phyloP scores from a whole-genome alignment of 2,329 filamentous ascomycete genomes.

The Xylaria sp. region DNA sequence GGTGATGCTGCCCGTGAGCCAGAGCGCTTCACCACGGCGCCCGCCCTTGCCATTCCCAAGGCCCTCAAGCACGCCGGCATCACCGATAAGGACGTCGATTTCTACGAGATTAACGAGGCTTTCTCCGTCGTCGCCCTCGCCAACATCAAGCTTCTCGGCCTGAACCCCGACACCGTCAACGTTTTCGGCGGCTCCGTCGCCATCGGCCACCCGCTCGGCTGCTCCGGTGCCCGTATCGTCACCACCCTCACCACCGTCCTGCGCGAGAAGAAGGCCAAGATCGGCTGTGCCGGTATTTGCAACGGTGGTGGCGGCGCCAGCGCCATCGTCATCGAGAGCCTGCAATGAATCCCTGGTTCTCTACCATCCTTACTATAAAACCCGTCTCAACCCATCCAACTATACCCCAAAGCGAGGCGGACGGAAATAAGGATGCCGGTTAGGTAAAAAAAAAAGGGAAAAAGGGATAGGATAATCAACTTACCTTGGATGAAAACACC shows the following conservation, averaged over 20 bases:
- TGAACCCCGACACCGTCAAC: slow-evolving; percentile 89
- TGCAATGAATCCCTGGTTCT: slow-evolving; percentile 46
- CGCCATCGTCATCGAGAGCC: slow-evolving; percentile 86
- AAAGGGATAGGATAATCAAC: background rate
- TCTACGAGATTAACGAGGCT: slow-evolving; percentile 99
- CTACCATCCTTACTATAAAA: slow-evolving; percentile 29
- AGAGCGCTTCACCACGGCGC: slow-evolving; percentile 94
- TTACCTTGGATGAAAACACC: background rate
- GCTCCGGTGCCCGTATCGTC: slow-evolving; percentile 92
- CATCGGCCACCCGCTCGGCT: slow-evolving; percentile 93
- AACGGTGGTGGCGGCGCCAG: slow-evolving; percentile 97
- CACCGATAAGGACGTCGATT: slow-evolving; percentile 80
- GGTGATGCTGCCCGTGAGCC: slow-evolving; percentile 92
- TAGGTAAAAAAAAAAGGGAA: slow-evolving; percentile 15
- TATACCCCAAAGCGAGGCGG: slow-evolving; percentile 6
- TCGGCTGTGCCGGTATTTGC: slow-evolving; percentile 95
- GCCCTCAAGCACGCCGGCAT: slow-evolving; percentile 94
- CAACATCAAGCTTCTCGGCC: slow-evolving; percentile 89
- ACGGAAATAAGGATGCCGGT: slow-evolving; percentile 1
- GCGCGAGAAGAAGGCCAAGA: slow-evolving; percentile 89
- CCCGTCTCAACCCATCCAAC: slow-evolving; percentile 8
- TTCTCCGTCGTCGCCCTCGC: slow-evolving; percentile 97
- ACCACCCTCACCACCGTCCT: slow-evolving; percentile 90
- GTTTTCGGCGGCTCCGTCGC: slow-evolving; percentile 94
- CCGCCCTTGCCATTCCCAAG: slow-evolving; percentile 94